phyloP scores from a whole-genome alignment of 164 flowering plant species.

The Stephania japonica region DNA sequence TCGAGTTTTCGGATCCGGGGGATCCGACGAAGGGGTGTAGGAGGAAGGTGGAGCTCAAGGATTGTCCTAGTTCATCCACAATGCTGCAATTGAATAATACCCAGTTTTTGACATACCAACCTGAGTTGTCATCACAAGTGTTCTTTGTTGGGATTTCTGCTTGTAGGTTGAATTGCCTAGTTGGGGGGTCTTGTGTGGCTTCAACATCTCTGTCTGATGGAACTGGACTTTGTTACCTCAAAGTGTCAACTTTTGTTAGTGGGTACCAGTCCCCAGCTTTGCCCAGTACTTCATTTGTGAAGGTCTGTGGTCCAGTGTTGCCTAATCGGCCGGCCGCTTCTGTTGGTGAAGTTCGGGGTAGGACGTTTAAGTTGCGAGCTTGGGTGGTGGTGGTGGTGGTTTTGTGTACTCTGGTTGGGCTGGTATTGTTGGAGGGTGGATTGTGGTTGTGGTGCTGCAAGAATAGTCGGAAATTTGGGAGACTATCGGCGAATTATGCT shows the following conservation, averaged over 20 bases:
- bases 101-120: slow-evolving; percentile 51
- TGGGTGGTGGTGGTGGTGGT: slow-evolving; percentile 22
- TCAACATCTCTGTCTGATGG: slow-evolving; percentile 71
- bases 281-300: slow-evolving; percentile 67
- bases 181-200: slow-evolving; percentile 43
- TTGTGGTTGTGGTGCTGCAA: slow-evolving; percentile 31
- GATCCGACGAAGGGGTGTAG: slow-evolving; percentile 64
- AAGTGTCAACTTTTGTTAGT: slow-evolving; percentile 41
- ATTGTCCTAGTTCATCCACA: slow-evolving; percentile 43
- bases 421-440: slow-evolving; percentile 22
- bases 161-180: slow-evolving; percentile 58
- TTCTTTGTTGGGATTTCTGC: slow-evolving; percentile 41
- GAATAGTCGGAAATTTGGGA: slow-evolving; percentile 24
- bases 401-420: slow-evolving; percentile 14
- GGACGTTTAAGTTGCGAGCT: slow-evolving; percentile 4
- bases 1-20: slow-evolving; percentile 48
- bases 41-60: slow-evolving; percentile 53
- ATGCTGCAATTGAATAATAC: slow-evolving; percentile 55
- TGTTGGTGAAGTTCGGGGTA: background rate
- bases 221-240: slow-evolving; percentile 56
- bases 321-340: slow-evolving; percentile 27
- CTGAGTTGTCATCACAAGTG: slow-evolving; percentile 41
- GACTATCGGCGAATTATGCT: slow-evolving; percentile 27
- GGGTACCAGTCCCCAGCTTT: slow-evolving; percentile 62
- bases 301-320: slow-evolving; percentile 52